These are phyloP conservation scores for Plasmodium berghei DNA, from an alignment of 169 alveolate species.

Conservation along the genomic window DNA sequence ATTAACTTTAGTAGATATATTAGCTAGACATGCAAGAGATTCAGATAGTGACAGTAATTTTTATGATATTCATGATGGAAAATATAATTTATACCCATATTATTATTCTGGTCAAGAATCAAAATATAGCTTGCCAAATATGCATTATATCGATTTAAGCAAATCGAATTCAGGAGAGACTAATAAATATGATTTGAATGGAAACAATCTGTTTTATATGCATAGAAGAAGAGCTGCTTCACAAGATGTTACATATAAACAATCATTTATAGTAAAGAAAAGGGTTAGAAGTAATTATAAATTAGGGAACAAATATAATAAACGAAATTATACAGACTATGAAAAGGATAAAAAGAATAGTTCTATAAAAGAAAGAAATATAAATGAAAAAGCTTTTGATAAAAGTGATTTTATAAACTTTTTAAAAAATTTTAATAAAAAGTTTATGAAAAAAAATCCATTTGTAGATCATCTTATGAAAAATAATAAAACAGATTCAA, in stretches of 20 bases:
- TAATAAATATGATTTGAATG: constrained; percentile 19
- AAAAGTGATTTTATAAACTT: constrained; percentile 47
- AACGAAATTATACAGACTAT: constrained; percentile 69
- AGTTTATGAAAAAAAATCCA: constrained; percentile 64
- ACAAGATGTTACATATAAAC: constrained; percentile 49
- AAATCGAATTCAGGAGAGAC: background rate
- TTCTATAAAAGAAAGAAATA: constrained; percentile 28
- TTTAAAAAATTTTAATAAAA: constrained; percentile 53
- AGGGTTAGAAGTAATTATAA: constrained; percentile 45
- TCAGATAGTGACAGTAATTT: constrained; percentile 27
- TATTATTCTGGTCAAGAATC: constrained; percentile 42
- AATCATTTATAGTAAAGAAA: constrained; percentile 36
- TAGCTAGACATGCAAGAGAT: constrained; percentile 77
- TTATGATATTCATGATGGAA: constrained; percentile 28
- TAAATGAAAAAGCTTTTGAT: constrained; percentile 47
- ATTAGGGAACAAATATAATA: constrained; percentile 51
- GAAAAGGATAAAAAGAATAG: constrained; percentile 49
- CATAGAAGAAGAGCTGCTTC: constrained; percentile 75
- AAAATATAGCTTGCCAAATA: constrained; percentile 40
- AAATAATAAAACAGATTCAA: constrained; percentile 10
- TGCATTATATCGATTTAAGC: background rate
- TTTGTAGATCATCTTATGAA: constrained; percentile 48
- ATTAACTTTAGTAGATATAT: constrained; percentile 47
- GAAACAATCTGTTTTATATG: constrained; percentile 25
- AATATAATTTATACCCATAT: constrained; percentile 23